These are phyloP conservation scores for Phaeotremella skinneri DNA, from an alignment of 768 basidiomycete genomes.

Conservation along the genomic window DNA sequence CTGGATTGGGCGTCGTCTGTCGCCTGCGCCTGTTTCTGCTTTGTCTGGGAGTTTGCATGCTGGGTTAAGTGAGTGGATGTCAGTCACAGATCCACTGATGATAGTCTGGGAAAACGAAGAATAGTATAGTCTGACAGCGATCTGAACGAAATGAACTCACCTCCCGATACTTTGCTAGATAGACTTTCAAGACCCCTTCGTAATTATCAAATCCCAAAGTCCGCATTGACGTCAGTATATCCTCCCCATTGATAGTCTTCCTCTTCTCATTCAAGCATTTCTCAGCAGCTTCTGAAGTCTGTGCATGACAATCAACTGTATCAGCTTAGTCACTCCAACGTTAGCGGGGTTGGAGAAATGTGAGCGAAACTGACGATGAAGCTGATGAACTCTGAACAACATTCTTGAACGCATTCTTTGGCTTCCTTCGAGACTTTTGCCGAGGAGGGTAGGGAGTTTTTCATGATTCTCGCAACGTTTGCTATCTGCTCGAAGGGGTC, in stretches of 20 bases:
- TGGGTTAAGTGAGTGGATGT: neutral
- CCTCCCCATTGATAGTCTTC: conserved; percentile 97
- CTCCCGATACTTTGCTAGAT: conserved; percentile 83
- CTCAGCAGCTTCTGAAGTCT: conserved; percentile 90
- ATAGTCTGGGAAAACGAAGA: no score
- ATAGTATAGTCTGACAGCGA: no score
- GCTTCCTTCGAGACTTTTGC: conserved; percentile 98
- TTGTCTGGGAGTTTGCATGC: conserved; percentile 1
- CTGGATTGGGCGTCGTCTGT: neutral
- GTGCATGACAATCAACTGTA: conserved; percentile 4
- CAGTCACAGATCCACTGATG: conserved; percentile 17
- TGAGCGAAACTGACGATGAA: conserved; percentile 63
- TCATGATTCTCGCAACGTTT: conserved; percentile 98
- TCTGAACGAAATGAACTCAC: conserved; percentile 52
- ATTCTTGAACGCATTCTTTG: conserved; percentile 97
- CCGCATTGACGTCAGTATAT: conserved; percentile 91
- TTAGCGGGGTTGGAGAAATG: neutral
- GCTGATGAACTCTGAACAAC: conserved; percentile 95
- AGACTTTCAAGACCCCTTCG: conserved; percentile 85
- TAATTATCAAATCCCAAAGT: conserved; percentile 93
- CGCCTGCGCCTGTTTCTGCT: neutral
- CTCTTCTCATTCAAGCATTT: conserved; percentile 91
- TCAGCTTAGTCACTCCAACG: conserved; percentile 2
- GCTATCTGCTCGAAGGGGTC: conserved; percentile 66
- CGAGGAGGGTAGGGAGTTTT: conserved; percentile 77